Evolutionary conservation across 805 yeast genomes (phyloP), one percentile per base, ranked within the genome.

Genomic region (Babjeviella inositovora): DNA sequence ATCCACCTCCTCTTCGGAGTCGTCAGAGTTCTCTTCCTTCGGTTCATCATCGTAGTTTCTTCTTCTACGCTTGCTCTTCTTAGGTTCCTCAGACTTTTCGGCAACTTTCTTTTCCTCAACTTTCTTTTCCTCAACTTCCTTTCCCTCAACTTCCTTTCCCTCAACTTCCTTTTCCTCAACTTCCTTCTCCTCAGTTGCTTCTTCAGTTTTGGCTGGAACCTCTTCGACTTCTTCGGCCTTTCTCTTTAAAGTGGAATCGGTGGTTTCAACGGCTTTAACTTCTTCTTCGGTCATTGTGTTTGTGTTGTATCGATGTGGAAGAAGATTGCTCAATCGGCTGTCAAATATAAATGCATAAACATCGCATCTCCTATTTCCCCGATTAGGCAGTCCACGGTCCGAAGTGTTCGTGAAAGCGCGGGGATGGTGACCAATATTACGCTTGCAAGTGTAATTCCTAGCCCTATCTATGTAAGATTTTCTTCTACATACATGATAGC

Each of bases 51-150:
- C 73, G 28, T 70, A 76, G 32, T 66, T 57, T 36, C 67, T 54
- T 47, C 69, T 47, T 57, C 81, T 53, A 53, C 72, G 58, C 46
- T 62, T 50, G 50, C 62, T 59, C 50, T 61, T 62, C 47, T 54
- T 52, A 44, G 53, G 44, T 41, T 47, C 38, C 26, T 34, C 41
- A 7, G 38, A 32, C 24, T 27, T 34, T 21, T 32, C 32, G 22
- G 35, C 33, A 5, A 38, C 31, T 28, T 41, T 41, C 18, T 27
- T 19, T 18, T 28, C 31, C 12, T 23, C 33, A 15, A 18, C 25
- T 19, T 28, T 22, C 11, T 28, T 27, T 10, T 22, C 31, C 17
- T 28, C 25, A 10, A 29, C 17, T 15, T 33, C 28, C 22, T 27
- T 41, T 16, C 32, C 34, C 18, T 28, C 21, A 17, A 30, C 32